Base-by-base conservation (phyloP, 192 early-diverging fungal species). In the Paraglomus brasilianum region DNA sequence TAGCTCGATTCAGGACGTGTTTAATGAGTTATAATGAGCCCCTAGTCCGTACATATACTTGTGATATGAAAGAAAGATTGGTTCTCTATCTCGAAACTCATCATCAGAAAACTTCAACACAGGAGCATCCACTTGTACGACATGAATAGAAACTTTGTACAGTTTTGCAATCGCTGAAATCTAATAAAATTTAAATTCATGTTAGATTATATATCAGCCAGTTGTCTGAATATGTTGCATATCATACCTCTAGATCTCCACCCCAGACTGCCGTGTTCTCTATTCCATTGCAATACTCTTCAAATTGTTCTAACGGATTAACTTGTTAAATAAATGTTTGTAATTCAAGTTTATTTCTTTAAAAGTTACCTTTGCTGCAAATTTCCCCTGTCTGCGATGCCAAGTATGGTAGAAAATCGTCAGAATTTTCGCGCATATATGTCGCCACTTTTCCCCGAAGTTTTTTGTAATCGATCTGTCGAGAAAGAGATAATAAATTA, bases 1-100 rank as follows among this genome's bases (percentile, higher is more conserved):
- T 30, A 30, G 3, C 30, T 2, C 30, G 30, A 30, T 30, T 30
- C 30, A 30, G 45, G 15, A 70, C 84, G 80, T 41, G 72, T 71
- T 53, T 30, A 95, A 72, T 15, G 93, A 95, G 72, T 98, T 98
- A 81, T 98, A 98, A 87, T 98, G 96, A 72, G 92, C 92, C 30
- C 96, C 96, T 15, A 98, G 82, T 36, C 94, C 93, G 77, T 90
- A 97, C 60, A 91, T 88, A 72, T 96, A 88, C 45, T 88, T 85
- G 74, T 98, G 95, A 84, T 85, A 97, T 69, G 91, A 92, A 42
- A 97, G 77, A 68, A 82, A 83, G 42, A 92, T 68, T 2, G 91
- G 90, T 5, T 78, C 70, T 47, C 83, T 82, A n/a, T 73, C 64
- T 15, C 72, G 41, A 53, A 78, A 88, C 30, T 76, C 74, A 14